Evolutionary conservation across 257 asterid genomes (phyloP), one percentile per base, ranked within the genome.

Genomic region (Leptodermis oblonga): DNA sequence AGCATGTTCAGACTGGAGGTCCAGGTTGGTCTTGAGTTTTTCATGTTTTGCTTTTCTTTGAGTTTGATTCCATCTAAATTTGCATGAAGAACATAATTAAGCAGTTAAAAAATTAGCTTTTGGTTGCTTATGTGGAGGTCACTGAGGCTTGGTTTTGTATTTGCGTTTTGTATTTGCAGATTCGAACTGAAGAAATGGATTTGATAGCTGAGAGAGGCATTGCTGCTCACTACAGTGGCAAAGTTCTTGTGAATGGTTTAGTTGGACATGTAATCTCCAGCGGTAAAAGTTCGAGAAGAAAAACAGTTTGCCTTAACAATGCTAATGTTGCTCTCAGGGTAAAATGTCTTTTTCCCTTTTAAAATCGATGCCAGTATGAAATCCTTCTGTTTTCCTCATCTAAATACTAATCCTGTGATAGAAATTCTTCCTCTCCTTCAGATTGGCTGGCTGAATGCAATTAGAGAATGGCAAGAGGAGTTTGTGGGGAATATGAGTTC

Each of bases 371-470:
- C 36, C 18, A 30, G 31, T 42, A 18, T 65, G 13, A 7, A 48
- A 52, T 41, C 37, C 67, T 69, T 54, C 20, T 51, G 11, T 31
- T 69, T 65, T 30, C 49, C 69, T 69, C 14, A 66, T 56, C 70
- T 28, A 17, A 33, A 46, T 63, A 43, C 78, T 77, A 76, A 64
- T 75, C 69, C 23, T 63, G 55, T 71, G 62, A 65, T 55, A 36
- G 68, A 62, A 62, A 31, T 71, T 62, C 33, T 69, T 33, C 43
- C 43, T 65, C 68, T 76, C 34, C 77, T 77, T 73, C 89, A 92
- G 98, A 89, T 92, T 79, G 87, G 98, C 60, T 92, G 98, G 98
- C 92, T 92, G 70, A 89, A 89, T 80, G 98, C 98, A 76, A 92
- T 92, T 62, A 85, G 98, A 78, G 98, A 92, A 79, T 92, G 98